Base-by-base conservation (phyloP, 176 grass and related monocot species). In the Rhynchospora pubera region DNA sequence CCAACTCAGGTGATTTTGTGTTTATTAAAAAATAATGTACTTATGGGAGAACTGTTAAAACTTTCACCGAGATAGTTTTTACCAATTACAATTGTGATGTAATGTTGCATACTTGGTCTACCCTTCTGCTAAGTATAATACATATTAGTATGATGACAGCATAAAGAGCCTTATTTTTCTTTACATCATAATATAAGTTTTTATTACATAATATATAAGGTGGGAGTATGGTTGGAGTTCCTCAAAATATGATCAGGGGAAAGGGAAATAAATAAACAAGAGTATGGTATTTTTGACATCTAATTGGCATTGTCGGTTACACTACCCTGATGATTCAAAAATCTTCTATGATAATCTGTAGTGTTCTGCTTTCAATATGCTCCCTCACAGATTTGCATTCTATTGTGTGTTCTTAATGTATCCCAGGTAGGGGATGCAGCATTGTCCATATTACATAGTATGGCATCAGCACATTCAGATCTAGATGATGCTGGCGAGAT, bases 401-500 rank as follows among this genome's bases (percentile, higher is more conserved):
- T 61, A 60, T 79, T 57, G 13, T 14, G 84, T 81, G 15, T 88
- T 34, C 79, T 15, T 67, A 67, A 16, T 59, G 34, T 30, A 30
- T 57, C 83, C 78, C 89, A 99, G 96, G 90, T 94, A 77, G 96
- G 92, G 53, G 96, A 95, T 5, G 64, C 90, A 58, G 96, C 92
- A 79, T 82, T 95, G 83, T 92, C 84, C 86, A 95, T 95, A 91
- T 84, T 95, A 78, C 96, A 93, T 56, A 91, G 85, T 86, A 95
- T 99, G 96, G 96, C 89, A 47, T 95, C 87, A 83, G 96, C 96
- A 66, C 92, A 89, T 87, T 95, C 96, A 85, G 96, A 99, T 93
- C 90, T 99, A 83, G 96, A 99, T 88, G 96, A 99, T 74, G 92
- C 96, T 18, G 96, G 96, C 19, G 92, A 99, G 83, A 94, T 99